Percentiles rank a stretch among this genome's conserved stretches.
phyloP scores from a whole-genome alignment of 805 yeast genomes.

The Schizosaccharomyces cryophilus region DNA sequence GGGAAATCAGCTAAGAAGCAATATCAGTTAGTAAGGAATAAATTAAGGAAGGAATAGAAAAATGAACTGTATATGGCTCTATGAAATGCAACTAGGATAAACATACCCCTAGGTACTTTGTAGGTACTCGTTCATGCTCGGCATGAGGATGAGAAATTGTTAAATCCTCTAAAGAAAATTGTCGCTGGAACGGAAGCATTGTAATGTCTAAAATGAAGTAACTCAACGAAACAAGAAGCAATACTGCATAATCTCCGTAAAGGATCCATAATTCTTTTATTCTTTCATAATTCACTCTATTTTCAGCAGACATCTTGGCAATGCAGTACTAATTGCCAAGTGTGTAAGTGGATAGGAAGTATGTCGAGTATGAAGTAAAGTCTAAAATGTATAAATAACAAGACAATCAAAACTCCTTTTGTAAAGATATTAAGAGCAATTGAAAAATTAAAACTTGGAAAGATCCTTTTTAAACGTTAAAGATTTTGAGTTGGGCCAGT shows the following conservation, averaged over 20 bases:
- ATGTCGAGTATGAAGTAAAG: too few relatives aligned
- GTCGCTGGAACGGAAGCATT: conserved; percentile 9
- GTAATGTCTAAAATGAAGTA: background rate
- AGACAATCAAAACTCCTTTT: too few relatives aligned
- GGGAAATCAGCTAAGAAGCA: background rate
- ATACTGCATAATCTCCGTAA: background rate
- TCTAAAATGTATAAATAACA: too few relatives aligned
- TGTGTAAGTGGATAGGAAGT: too few relatives aligned
- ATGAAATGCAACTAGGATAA: background rate
- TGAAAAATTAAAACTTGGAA: too few relatives aligned
- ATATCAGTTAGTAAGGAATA: background rate
- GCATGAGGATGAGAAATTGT: conserved; percentile 69
- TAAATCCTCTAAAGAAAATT: conserved; percentile 47
- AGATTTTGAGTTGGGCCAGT: too few relatives aligned
- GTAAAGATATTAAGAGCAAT: too few relatives aligned
- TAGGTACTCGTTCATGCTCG: conserved; percentile 43
- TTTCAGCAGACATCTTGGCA: too few relatives aligned
- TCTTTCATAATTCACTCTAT: too few relatives aligned
- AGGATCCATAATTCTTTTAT: background rate
- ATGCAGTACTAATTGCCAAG: too few relatives aligned
- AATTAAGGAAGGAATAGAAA: background rate
- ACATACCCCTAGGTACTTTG: background rate
- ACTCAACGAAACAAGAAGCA: background rate
- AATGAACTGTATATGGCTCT: background rate
- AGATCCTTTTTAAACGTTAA: too few relatives aligned